These are phyloP conservation scores for Cryptosporidium felis DNA, from an alignment of 169 alveolate species.

Conservation along the genomic window DNA sequence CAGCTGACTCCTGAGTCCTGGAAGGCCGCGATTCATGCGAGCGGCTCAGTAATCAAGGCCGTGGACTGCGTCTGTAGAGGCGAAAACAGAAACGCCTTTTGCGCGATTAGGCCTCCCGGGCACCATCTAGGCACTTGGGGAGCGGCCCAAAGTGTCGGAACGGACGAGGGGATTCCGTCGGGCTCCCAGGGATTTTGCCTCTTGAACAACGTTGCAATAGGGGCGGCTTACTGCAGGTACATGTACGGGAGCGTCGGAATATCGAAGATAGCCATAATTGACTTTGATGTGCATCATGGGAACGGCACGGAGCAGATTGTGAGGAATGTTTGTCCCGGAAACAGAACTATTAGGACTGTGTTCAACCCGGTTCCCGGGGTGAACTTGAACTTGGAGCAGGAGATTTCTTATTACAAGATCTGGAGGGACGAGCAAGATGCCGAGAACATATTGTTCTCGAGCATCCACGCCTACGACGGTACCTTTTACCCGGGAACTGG, in stretches of 20 bases:
- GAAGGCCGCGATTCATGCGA: conserved; percentile 89
- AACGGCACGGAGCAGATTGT: conserved; percentile 99
- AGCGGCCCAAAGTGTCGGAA: conserved; percentile 80
- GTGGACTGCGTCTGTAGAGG: conserved; percentile 89
- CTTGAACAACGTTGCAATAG: conserved; percentile 96
- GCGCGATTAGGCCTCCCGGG: conserved; percentile 97
- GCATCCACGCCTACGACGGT: conserved; percentile 93
- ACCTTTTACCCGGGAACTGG: conserved; percentile 96
- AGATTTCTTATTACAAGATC: conserved; percentile 73
- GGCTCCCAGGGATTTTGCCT: conserved; percentile 98
- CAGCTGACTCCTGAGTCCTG: conserved; percentile 89
- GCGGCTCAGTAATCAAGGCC: conserved; percentile 92
- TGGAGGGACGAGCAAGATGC: conserved; percentile 87
- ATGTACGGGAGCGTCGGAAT: conserved; percentile 84
- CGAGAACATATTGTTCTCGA: conserved; percentile 89
- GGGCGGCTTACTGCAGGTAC: conserved; percentile 95
- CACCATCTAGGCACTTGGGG: conserved; percentile 98
- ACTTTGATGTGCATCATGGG: conserved; percentile 99
- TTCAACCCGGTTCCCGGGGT: conserved; percentile 59
- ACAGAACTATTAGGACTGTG: neutral
- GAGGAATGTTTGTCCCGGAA: conserved; percentile 19
- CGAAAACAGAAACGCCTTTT: conserved; percentile 84
- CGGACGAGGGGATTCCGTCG: conserved; percentile 75
- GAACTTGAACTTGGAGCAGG: conserved; percentile 33
- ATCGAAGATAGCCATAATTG: conserved; percentile 95